Percentiles rank a stretch among this genome's conserved stretches.
Evolutionary conservation across 2,329 filamentous ascomycete species (phyloP).

Genomic region (Monosporascus sp.): DNA sequence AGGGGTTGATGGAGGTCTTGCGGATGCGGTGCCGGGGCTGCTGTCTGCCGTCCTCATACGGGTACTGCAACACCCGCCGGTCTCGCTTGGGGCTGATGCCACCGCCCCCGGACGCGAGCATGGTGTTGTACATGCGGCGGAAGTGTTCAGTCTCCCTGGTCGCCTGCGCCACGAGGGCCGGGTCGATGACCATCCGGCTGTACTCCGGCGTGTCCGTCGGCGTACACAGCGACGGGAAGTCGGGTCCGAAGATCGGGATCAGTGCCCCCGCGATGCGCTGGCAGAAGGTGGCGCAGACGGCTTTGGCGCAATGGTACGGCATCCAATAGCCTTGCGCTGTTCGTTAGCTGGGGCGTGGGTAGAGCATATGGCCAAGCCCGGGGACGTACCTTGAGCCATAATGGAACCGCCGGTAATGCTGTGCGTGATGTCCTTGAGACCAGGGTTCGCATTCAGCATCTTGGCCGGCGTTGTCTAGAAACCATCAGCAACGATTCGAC

Average conservation of each 20-base stretch:
- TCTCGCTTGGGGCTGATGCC: conserved; percentile 9
- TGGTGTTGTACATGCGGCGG: conserved; percentile 29
- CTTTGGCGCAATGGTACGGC: conserved; percentile 79
- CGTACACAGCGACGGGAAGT: conserved; percentile 70
- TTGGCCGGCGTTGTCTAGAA: conserved; percentile 88
- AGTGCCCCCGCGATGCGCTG: conserved; percentile 75
- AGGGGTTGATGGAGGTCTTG: conserved; percentile 25
- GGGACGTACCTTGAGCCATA: conserved; percentile 71
- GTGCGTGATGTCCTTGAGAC: conserved; percentile 82
- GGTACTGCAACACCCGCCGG: conserved; percentile 17
- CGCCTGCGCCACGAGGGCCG: conserved; percentile 46
- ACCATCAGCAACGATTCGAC: conserved; percentile 59
- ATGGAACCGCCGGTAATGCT: conserved; percentile 93
- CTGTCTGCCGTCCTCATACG: conserved; percentile 18
- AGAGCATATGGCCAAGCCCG: background rate
- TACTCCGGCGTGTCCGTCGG: conserved; percentile 58
- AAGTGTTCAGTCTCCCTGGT: conserved; percentile 42
- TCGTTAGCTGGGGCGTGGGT: conserved; percentile 2
- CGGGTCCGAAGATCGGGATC: conserved; percentile 82
- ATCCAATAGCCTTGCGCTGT: conserved; percentile 80
- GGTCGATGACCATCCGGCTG: conserved; percentile 61
- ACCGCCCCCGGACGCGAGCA: conserved; percentile 8
- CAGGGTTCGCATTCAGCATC: conserved; percentile 71
- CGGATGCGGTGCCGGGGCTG: conserved; percentile 18
- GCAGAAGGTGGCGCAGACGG: conserved; percentile 87